Conservation (phyloP, 2,329 filamentous ascomycete species). For the Aspergillus ustus region DNA sequence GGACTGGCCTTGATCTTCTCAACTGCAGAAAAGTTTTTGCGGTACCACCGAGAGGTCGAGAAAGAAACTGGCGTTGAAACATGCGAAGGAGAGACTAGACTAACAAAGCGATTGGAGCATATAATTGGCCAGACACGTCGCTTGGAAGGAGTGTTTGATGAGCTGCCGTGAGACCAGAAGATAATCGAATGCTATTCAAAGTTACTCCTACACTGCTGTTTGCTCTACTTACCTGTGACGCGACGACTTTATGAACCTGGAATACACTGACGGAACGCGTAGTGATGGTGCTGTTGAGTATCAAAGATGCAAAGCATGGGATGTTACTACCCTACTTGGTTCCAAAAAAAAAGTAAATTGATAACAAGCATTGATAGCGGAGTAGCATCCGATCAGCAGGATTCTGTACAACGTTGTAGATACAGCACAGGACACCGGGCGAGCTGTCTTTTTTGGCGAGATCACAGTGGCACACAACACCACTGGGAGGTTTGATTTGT, state of each 20-base stretch:
- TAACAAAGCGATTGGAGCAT: conserved; percentile 58
- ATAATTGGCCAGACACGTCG: conserved; percentile 53
- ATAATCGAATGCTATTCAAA: not conserved
- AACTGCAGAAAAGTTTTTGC: conserved; percentile 66
- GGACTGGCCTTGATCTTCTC: conserved; percentile 57
- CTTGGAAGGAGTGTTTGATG: not conserved
- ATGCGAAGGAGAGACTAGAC: conserved; percentile 55
- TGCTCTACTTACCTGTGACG: not conserved
- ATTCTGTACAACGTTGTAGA: too few relatives aligned
- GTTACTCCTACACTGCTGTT: not conserved
- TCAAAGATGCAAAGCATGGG: too few relatives aligned
- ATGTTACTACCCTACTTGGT: too few relatives aligned
- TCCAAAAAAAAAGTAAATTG: too few relatives aligned
- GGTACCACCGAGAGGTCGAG: conserved; percentile 64
- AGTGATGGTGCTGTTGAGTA: too few relatives aligned
- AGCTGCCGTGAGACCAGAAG: not conserved
- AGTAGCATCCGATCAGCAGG: too few relatives aligned
- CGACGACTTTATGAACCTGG: too few relatives aligned
- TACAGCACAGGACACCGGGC: too few relatives aligned
- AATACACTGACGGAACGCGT: too few relatives aligned
- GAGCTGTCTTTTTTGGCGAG: too few relatives aligned
- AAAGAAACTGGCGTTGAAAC: conserved; percentile 48
- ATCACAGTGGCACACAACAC: too few relatives aligned
- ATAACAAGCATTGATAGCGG: too few relatives aligned
- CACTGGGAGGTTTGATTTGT: conserved; percentile 21